phyloP scores from a whole-genome alignment of 208 protist genomes.

The Herpetomonas muscarum region DNA sequence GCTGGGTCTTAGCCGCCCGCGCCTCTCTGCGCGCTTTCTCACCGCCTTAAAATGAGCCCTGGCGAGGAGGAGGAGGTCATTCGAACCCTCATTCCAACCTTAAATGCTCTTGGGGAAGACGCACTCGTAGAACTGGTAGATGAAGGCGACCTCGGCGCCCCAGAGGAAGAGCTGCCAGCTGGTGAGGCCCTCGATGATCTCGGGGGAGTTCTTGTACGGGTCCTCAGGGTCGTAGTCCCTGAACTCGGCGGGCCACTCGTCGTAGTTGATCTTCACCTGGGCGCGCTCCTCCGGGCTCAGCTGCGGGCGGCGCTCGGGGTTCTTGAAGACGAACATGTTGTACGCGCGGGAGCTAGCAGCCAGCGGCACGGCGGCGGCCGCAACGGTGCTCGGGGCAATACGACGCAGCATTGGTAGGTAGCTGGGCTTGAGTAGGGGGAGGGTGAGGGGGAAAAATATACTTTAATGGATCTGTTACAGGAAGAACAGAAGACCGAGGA shows the following conservation, averaged over 20 bases:
- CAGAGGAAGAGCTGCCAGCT: constrained; percentile 89
- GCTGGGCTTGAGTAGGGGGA: not conserved
- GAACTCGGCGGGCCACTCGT: constrained; percentile 89
- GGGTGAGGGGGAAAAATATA: too few relatives aligned
- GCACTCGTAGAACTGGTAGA: constrained; percentile 89
- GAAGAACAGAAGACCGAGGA: not conserved
- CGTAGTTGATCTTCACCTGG: constrained; percentile 88
- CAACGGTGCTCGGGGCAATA: constrained; percentile 36
- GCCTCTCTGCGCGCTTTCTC: too few relatives aligned
- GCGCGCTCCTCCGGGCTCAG: constrained; percentile 79
- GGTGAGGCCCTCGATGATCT: constrained; percentile 81
- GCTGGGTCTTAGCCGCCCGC: too few relatives aligned
- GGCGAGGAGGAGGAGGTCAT: not conserved
- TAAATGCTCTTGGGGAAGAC: constrained; percentile 88
- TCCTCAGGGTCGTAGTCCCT: constrained; percentile 88
- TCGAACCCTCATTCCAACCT: not conserved
- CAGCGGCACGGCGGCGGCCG: constrained; percentile 33
- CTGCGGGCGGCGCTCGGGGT: constrained; percentile 86
- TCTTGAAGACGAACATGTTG: constrained; percentile 86
- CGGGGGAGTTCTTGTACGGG: constrained; percentile 89
- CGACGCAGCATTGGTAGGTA: constrained; percentile 66
- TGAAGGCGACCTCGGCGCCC: constrained; percentile 86
- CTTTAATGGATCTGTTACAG: not conserved
- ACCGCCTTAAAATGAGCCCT: not conserved
- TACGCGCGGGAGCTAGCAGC: constrained; percentile 58